These are phyloP conservation scores for Podila verticillata DNA, from an alignment of 192 early-diverging fungal genomes.

Conservation along the genomic window DNA sequence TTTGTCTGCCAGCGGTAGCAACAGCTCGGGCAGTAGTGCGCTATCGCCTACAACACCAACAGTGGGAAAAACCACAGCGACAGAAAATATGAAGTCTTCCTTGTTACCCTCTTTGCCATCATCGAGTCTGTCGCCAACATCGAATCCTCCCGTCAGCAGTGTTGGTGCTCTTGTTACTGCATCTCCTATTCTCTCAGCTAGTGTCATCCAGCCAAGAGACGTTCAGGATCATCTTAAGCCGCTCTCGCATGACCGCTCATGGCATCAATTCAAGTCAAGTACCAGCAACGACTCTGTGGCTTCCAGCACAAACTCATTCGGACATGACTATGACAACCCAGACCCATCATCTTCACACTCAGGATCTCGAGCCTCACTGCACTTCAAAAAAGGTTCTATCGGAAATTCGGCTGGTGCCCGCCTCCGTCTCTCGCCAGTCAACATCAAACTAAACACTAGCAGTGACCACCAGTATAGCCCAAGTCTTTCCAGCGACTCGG, in stretches of 20 bases:
- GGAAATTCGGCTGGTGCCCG: constrained; percentile 19
- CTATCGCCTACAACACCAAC: not conserved
- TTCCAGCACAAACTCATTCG: constrained; percentile 24
- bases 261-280: constrained; percentile 34
- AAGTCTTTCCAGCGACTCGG: constrained; percentile 39
- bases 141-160: not conserved
- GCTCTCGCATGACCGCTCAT: constrained; percentile 18
- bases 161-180: not conserved
- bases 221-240: constrained; percentile 16
- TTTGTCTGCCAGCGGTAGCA: not conserved
- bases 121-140: not conserved
- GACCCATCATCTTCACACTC: not conserved
- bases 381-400: constrained; percentile 33
- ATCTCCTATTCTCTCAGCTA: constrained; percentile 1
- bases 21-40: not conserved
- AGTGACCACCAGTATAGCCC: constrained; percentile 41
- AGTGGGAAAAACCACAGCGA: not conserved
- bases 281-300: constrained; percentile 21
- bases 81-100: not conserved
- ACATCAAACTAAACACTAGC: constrained; percentile 32
- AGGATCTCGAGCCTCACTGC: constrained; percentile 16
- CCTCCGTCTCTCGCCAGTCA: constrained; percentile 37
- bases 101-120: constrained; percentile 7
- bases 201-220: not conserved
- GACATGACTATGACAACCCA: constrained; percentile 17